Base-by-base conservation (phyloP, 805 yeast genomes). In the Lipomyces chichibuensis region DNA sequence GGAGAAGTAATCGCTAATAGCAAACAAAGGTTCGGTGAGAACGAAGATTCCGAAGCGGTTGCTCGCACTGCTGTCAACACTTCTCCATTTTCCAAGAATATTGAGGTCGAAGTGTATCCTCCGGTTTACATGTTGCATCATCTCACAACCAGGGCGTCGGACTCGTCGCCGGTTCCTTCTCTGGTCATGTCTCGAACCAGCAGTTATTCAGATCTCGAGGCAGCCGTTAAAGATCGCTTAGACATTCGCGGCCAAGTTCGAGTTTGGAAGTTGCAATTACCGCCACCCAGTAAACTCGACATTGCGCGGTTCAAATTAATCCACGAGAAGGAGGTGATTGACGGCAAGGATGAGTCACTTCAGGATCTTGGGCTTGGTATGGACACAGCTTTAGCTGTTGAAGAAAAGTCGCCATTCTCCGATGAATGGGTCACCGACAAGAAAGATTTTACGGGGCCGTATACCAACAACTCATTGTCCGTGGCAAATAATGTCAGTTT, bases 341-440 rank as follows among this genome's bases (percentile, higher is more conserved):
- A 49, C 11, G 39, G 33, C 6, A 29, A 39, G 6, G 60, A 57
- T n/a, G 60, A 37, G n/a, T 13, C 51, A 14, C 35, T 65, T 2
- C 63, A 59, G 9, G 60, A 57, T n/a, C 56, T 66, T 13, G 68
- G 63, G 8, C 64, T 68, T 2, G 64, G 62, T 2, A 39, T 54
- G 60, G 54, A 55, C 25, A 7, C 57, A 8, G 39, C 62, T 11
- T 63, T 68, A 7, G 71, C 57, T n/a, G 65, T 66, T 20, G 71
- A 68, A 23, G 62, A 61, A 25, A 60, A 57, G 39, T 25, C 56
- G 2, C 20, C 33, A 13, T 53, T 57, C 8, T 55, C 64, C 20
- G 33, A 57, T 14, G 69, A 65, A 23, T 67, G 69, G 69, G 62
- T 33, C 8, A 59, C 70, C 6, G 71, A 65, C 32, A 49, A 65